Base-by-base conservation (phyloP, 106 monocot species). In the Chionographis japonica region DNA sequence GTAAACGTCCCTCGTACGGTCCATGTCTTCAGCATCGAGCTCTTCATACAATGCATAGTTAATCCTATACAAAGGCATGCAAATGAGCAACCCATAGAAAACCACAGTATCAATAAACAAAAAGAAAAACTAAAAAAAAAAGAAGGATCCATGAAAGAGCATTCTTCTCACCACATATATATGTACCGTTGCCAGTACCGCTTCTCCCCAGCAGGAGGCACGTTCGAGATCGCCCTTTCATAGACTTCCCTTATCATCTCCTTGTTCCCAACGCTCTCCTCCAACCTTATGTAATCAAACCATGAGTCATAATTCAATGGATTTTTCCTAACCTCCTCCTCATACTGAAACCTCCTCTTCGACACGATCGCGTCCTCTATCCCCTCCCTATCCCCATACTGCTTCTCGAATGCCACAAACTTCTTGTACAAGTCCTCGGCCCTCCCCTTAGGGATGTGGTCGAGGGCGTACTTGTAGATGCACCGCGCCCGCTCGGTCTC, bases 131-230 rank as follows among this genome's bases (percentile, higher is more conserved):
- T 42, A 9, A 14, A 42, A 7, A 6, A 11, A 36, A n/a, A 10
- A 27, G 4, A 37, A 10, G 9, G 8, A 36, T 10, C 8, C 27
- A 27, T 27, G 27, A 58, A 6, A 7, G 16, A 12, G 2, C 20
- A 38, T 42, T 12, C 19, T 49, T 37, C 73, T 62, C 68, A 84
- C 84, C 95, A 97, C 19, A 97, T 72, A 55, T 97, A 97, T 20
- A 97, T 97, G 41, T 97, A 97, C 40, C 95, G 74, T 66, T 89
- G 86, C 95, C 95, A 97, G 56, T 97, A 97, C 36, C 89, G 71
- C 68, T 97, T 97, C 86, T 97, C 95, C 66, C 89, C 92, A 6
- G 92, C 95, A 0, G 95, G 95, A 2, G 95, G 95, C 59, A 97
- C 74, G 78, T 92, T 84, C 0, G 84, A 66, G 52, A 97, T 92